Conservation (phyloP, 441 rosid genomes). For the Cnidoscolus chayamansa region DNA sequence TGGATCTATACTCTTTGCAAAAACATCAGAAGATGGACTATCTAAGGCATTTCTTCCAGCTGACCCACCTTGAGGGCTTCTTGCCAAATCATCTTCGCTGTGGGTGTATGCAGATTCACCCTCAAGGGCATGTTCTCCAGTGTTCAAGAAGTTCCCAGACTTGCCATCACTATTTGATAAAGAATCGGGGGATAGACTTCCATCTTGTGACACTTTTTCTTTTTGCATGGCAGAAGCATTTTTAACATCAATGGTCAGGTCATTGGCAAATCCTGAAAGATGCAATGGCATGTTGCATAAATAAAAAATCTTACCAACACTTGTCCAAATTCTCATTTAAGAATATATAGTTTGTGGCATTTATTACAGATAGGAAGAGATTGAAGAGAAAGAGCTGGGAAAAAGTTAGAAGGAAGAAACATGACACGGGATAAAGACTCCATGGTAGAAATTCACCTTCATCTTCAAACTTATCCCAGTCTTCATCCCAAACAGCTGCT, state of each 20-base stretch:
- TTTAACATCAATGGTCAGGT: conserved; percentile 58
- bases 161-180: conserved; percentile 50
- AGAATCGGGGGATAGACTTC: conserved; percentile 50
- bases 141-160: conserved; percentile 38
- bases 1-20: conserved; percentile 55
- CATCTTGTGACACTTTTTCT: conserved; percentile 52
- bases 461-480: conserved; percentile 99
- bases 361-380: neutral
- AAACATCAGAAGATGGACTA: conserved; percentile 67
- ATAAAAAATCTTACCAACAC: conserved; percentile 7
- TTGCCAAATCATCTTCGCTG: conserved; percentile 77
- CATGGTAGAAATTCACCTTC: conserved; percentile 48
- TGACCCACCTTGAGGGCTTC: conserved; percentile 83
- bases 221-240: conserved; percentile 38
- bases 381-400: neutral
- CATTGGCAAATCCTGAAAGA: conserved; percentile 80
- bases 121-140: conserved; percentile 48
- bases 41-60: conserved; percentile 56
- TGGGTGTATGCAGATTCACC: conserved; percentile 57
- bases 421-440: neutral
- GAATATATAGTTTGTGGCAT: neutral
- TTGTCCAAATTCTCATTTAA: neutral
- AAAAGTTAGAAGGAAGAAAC: neutral
- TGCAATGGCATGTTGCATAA: conserved; percentile 17
- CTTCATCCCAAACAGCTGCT: conserved; percentile 96